Evolutionary conservation across 805 yeast species (phyloP), one percentile per base, ranked within the genome.

Genomic region (Myxozyma udenii): DNA sequence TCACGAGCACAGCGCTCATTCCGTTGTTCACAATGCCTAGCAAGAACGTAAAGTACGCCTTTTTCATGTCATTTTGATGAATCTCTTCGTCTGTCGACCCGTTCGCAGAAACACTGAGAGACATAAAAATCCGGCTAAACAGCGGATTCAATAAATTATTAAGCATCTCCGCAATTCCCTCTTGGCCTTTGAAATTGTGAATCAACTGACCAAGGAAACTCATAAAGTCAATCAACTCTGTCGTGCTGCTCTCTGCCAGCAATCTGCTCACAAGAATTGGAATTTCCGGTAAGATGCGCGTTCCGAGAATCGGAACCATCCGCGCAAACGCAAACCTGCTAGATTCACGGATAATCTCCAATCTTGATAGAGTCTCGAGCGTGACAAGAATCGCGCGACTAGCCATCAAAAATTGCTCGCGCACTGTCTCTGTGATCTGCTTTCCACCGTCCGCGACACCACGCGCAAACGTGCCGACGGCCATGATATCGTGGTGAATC

Each of bases 151-250:
- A 66, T 53, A 93, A 71, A 50, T 83, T 82, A 62, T 85, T 81
- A 57, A 91, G 73, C 68, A 91, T 72, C 61, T 81, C 81, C 67
- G 86, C 88, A 48, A 89, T 80, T 40, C 75, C 77, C 39, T 78
- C 81, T 60, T 86, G 83, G 41, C 50, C 53, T 63, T 80, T 78
- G 69, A 84, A 88, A 58, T 76, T 78, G 66, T 91, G 97, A 46
- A 85, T 79, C 55, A 93, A 78, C 69, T 93, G 98, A 3, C 95
- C 90, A 55, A 93, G 71, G 66, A 93, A 91, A 36, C 91, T 78
- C 49, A 89, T 71, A 64, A 93, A 88, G 64, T 89, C 96, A 35
- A 78, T 76, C 65, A 91, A 71, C 47, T 74, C 71, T 11, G 78
- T 68, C 51, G 78, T 79, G 61, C 84, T 72, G 60, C 82, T 77